Evolutionary conservation across 2,329 filamentous ascomycete species (phyloP).

Genomic region (Cordyceps fumosorosea): DNA sequence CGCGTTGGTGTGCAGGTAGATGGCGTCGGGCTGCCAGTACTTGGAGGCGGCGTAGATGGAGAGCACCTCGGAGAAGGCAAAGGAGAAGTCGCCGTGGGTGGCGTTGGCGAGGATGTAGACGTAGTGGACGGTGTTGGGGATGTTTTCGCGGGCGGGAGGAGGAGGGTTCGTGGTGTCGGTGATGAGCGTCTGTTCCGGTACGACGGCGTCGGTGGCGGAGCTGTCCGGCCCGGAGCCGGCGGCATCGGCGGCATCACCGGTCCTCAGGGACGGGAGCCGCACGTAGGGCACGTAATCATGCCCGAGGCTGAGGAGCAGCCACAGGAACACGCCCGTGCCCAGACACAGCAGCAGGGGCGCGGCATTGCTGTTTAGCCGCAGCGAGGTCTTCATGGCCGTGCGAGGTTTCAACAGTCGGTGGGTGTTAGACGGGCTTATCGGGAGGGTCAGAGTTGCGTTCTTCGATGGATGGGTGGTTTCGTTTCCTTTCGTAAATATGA

Average conservation of each 20-base stretch:
- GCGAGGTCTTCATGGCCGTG: not conserved
- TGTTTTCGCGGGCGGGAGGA: not conserved
- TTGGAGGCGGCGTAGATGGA: conserved; percentile 18
- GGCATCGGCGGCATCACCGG: not conserved
- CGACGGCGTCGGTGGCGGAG: not conserved
- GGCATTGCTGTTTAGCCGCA: not conserved
- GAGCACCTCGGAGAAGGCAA: conserved; percentile 19
- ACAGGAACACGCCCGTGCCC: not conserved
- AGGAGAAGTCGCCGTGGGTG: conserved; percentile 13
- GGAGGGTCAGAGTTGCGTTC: not conserved
- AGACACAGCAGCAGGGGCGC: not conserved
- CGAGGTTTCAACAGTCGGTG: not conserved
- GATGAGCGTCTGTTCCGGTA: not conserved
- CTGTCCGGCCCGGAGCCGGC: not conserved
- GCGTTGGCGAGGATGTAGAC: conserved; percentile 18
- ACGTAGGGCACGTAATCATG: not conserved
- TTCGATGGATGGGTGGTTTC: not conserved
- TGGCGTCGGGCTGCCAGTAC: conserved; percentile 17
- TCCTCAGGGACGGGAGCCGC: not conserved
- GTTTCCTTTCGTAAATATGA: not conserved
- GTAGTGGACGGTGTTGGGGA: conserved; percentile 22
- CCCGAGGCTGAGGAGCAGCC: not conserved
- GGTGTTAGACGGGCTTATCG: not conserved
- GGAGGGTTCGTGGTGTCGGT: not conserved
- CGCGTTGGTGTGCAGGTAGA: conserved; percentile 23